Percentiles rank a stretch among this genome's conserved stretches.
Conservation (phyloP, 371 early-diverging fungal species). For the Circinella umbellata region DNA sequence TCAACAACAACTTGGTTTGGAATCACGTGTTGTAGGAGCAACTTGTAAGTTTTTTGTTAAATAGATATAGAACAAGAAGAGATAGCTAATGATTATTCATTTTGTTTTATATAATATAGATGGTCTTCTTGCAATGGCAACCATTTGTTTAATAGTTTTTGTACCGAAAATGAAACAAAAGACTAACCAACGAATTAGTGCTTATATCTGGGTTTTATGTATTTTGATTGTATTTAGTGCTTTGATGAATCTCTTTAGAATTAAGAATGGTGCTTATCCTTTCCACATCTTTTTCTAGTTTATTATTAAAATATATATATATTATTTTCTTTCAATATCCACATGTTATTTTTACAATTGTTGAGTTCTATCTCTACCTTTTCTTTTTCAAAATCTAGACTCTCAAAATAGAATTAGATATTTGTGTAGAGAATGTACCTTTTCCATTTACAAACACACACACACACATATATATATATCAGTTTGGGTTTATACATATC, state of each 20-base stretch:
- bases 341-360: neutral
- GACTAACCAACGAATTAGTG: constrained; percentile 56
- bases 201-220: constrained; percentile 56
- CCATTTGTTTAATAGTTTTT: constrained; percentile 50
- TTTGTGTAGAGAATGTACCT: no score
- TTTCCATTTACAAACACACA: no score
- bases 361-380: no score
- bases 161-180: constrained; percentile 47
- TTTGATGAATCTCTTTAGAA: constrained; percentile 65
- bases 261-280: constrained; percentile 82
- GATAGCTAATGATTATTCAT: no score
- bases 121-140: constrained; percentile 54
- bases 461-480: no score
- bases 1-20: constrained; percentile 78
- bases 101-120: constrained; percentile 37
- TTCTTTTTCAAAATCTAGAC: neutral
- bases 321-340: neutral
- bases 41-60: constrained; percentile 64
- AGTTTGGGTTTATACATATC: no score
- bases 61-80: no score
- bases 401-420: no score
- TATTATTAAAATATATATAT: neutral
- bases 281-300: constrained; percentile 66
- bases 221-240: constrained; percentile 68
- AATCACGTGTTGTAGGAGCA: constrained; percentile 77